Evolutionary conservation across 2,329 filamentous ascomycete species (phyloP).

Genomic region (Arachnopeziza araneosa): DNA sequence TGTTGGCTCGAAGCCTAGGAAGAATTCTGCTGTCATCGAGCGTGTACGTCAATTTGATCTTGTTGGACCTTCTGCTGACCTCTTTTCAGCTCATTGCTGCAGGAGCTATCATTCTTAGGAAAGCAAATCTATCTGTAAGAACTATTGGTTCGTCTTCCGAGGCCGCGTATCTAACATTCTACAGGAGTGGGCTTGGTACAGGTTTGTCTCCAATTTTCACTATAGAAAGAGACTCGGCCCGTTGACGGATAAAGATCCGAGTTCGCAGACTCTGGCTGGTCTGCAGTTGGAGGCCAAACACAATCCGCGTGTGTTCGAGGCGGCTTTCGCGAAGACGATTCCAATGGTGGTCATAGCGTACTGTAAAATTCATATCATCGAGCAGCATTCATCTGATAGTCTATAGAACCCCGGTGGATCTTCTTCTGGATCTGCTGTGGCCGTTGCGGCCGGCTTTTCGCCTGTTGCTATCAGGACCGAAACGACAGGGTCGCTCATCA

Average conservation of each 20-base stretch:
- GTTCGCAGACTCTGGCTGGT: conserved; percentile 4
- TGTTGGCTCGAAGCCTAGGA: conserved; percentile 43
- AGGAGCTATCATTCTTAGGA: conserved; percentile 15
- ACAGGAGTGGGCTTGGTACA: conserved; percentile 5
- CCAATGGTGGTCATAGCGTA: conserved; percentile 5
- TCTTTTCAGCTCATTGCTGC: conserved; percentile 7
- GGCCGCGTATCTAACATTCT: neutral
- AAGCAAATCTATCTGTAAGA: conserved; percentile 11
- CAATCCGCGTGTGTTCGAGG: conserved; percentile 14
- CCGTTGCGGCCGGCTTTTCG: conserved; percentile 54
- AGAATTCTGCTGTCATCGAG: conserved; percentile 5
- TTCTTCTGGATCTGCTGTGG: conserved; percentile 58
- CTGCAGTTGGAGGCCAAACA: conserved; percentile 10
- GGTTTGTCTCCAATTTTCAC: neutral
- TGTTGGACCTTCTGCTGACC: neutral
- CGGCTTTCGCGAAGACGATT: conserved; percentile 3
- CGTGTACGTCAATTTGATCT: neutral
- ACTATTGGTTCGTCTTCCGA: neutral
- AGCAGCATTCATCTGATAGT: neutral
- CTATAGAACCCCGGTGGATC: conserved; percentile 48
- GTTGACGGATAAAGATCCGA: neutral
- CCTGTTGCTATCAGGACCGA: conserved; percentile 64
- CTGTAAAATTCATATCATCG: neutral
- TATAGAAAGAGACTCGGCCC: no score
- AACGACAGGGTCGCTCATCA: conserved; percentile 65